Evolutionary conservation across 768 basidiomycete genomes (phyloP).

Genomic region (Mycena haematopus): DNA sequence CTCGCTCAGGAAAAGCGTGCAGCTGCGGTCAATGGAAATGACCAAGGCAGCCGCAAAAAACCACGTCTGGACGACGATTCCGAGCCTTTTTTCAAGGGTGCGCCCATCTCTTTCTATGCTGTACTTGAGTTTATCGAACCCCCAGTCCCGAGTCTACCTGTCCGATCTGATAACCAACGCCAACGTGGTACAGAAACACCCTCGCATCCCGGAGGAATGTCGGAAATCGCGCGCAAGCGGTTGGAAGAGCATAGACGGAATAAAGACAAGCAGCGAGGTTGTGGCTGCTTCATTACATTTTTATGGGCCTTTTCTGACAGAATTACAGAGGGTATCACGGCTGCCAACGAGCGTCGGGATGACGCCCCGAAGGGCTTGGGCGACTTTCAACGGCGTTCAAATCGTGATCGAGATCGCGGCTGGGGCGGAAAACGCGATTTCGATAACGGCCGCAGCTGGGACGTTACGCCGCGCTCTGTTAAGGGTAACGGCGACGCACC

Average conservation of each 20-base stretch:
- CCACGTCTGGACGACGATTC: constrained; percentile 64
- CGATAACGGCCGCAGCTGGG: constrained; percentile 49
- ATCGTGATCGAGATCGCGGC: constrained; percentile 68
- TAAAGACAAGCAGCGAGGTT: constrained; percentile 74
- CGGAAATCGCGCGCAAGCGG: constrained; percentile 70
- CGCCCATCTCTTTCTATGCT: background rate
- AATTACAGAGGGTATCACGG: constrained; percentile 71
- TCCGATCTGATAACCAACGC: constrained; percentile 61
- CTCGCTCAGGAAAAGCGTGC: constrained; percentile 89
- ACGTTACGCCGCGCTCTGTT: constrained; percentile 67
- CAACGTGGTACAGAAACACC: constrained; percentile 91
- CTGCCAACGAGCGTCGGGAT: constrained; percentile 57
- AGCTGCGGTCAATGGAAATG: constrained; percentile 50
- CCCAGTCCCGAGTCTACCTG: constrained; percentile 83
- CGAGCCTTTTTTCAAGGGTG: constrained; percentile 89
- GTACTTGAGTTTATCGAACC: constrained; percentile 20
- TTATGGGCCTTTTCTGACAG: constrained; percentile 10
- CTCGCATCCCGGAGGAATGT: constrained; percentile 89
- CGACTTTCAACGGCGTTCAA: constrained; percentile 92
- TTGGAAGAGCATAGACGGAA: constrained; percentile 81
- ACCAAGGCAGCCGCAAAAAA: constrained; percentile 67
- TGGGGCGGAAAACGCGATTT: constrained; percentile 51
- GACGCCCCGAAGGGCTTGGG: constrained; percentile 82
- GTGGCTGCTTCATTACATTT: constrained; percentile 8
- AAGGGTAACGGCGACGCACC: constrained; percentile 67